phyloP scores from a whole-genome alignment of 2,329 filamentous ascomycete genomes.

The Pestalotiopsis sp. region DNA sequence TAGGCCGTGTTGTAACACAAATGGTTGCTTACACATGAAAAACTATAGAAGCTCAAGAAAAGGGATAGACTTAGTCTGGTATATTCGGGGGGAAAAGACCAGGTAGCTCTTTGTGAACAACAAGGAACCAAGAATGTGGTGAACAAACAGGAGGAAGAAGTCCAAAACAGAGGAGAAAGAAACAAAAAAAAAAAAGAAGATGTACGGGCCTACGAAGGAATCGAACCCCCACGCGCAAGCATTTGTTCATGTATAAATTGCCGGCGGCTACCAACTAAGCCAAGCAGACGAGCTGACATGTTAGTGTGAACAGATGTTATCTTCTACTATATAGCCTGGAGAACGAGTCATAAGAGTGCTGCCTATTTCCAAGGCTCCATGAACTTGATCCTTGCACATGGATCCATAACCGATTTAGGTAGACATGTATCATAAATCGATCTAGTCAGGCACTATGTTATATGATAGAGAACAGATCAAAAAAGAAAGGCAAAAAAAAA shows the following conservation, averaged over 20 bases:
- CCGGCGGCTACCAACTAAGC: not conserved
- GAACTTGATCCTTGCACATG: too few relatives aligned
- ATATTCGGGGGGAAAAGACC: too few relatives aligned
- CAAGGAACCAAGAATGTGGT: too few relatives aligned
- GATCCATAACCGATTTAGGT: too few relatives aligned
- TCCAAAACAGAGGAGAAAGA: not conserved
- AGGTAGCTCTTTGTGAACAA: too few relatives aligned
- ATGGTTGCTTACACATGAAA: not conserved
- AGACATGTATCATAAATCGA: too few relatives aligned
- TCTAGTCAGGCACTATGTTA: not conserved
- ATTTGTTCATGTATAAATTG: not conserved
- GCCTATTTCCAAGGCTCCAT: too few relatives aligned
- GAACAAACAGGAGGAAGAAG: too few relatives aligned
- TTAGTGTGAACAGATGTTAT: not conserved
- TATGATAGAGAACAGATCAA: not conserved
- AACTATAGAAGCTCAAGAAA: too few relatives aligned
- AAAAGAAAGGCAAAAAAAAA: not conserved
- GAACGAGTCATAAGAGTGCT: not conserved
- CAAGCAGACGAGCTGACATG: not conserved
- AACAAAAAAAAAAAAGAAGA: not conserved
- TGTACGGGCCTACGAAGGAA: not conserved
- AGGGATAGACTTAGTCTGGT: too few relatives aligned
- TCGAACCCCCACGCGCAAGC: not conserved
- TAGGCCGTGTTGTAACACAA: not conserved
- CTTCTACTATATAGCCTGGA: not conserved